These are phyloP conservation scores for Cystobasidium sp. DNA, from an alignment of 1,284 basidiomycete species.

Conservation along the genomic window DNA sequence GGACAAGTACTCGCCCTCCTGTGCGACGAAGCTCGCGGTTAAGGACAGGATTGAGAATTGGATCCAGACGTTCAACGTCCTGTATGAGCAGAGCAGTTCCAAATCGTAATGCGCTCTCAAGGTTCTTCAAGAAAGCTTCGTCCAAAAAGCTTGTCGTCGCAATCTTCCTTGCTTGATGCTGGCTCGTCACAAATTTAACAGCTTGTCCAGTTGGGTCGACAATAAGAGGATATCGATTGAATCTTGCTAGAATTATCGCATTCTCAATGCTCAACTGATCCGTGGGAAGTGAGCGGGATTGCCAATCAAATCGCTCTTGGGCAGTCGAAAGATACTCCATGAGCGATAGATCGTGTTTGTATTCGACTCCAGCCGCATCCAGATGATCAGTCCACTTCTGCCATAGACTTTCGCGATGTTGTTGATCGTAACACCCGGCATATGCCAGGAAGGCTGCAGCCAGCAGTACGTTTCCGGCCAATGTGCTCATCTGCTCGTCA, in stretches of 20 bases:
- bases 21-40: slow-evolving; percentile 88
- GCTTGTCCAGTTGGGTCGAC: slow-evolving; percentile 99
- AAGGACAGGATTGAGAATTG: slow-evolving; percentile 95
- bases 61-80: slow-evolving; percentile 97
- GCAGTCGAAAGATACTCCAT: slow-evolving; percentile 96
- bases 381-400: slow-evolving; percentile 91
- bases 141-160: slow-evolving; percentile 98
- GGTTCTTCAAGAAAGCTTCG: slow-evolving; percentile 95
- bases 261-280: slow-evolving; percentile 97
- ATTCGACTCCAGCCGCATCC: slow-evolving; percentile 84
- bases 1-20: slow-evolving; percentile 95
- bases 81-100: slow-evolving; percentile 97
- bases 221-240: slow-evolving; percentile 96
- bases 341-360: slow-evolving; percentile 88
- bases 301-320: slow-evolving; percentile 94
- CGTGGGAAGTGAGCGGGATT: slow-evolving; percentile 88
- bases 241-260: slow-evolving; percentile 97
- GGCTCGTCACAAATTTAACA: slow-evolving; percentile 88
- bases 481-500: slow-evolving; percentile 97
- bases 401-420: slow-evolving; percentile 97
- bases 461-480: slow-evolving; percentile 93
- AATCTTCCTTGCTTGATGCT: slow-evolving; percentile 95
- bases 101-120: slow-evolving; percentile 98
- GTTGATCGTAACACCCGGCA: slow-evolving; percentile 97
- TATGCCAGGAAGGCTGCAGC: slow-evolving; percentile 97